phyloP scores from a whole-genome alignment of 305 asterid species.

The Withania somnifera region DNA sequence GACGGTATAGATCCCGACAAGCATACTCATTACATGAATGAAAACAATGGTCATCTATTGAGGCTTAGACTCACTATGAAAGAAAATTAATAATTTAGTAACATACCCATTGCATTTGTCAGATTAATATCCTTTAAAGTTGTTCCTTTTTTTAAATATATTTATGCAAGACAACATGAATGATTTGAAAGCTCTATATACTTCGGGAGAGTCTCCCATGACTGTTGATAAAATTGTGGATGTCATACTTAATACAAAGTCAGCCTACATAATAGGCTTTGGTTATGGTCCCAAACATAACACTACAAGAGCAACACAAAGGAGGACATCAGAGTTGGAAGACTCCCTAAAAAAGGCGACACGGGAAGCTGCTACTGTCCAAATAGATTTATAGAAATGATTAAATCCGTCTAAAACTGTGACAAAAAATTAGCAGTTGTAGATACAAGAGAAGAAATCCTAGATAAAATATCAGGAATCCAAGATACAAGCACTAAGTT shows the following conservation, averaged over 20 bases:
- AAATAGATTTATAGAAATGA: too few species aligned
- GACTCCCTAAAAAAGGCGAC: too few species aligned
- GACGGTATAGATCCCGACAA: neutral
- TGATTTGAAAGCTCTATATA: too few species aligned
- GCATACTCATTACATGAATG: neutral
- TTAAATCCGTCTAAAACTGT: too few species aligned
- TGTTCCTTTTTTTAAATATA: neutral
- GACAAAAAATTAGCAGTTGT: neutral
- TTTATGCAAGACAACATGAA: too few species aligned
- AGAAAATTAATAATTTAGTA: neutral
- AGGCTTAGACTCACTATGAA: neutral
- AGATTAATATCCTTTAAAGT: neutral
- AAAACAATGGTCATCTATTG: neutral
- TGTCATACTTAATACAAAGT: too few species aligned
- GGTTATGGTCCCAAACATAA: neutral
- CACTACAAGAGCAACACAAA: neutral
- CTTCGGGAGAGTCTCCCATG: too few species aligned
- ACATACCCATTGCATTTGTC: neutral
- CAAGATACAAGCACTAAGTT: neutral
- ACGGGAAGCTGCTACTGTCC: too few species aligned
- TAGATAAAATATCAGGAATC: neutral
- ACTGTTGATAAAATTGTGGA: too few species aligned
- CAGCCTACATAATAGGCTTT: neutral
- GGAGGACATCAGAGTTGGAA: too few species aligned
- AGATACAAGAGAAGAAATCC: too few species aligned